Base-by-base conservation (phyloP, 345 rosid genomes). In the Triadica sebifera region DNA sequence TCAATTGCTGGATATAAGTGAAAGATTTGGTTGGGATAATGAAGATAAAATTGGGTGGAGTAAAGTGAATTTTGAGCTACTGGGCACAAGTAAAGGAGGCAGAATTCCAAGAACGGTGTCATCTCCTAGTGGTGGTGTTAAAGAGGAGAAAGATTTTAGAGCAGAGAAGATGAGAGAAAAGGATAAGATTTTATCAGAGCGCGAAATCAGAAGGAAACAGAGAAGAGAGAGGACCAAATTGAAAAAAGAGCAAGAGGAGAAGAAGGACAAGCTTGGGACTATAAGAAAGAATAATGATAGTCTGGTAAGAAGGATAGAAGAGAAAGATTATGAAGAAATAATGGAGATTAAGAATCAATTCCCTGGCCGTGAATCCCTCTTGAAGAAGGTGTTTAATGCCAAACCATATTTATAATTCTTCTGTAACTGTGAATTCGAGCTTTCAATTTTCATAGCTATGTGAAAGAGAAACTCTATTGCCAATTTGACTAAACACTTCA, bases 21-120 rank as follows among this genome's bases (percentile, higher is more conserved):
- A 87, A 75, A 86, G 91, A 68, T 94, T 91, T 61, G 93, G 97
- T 71, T 94, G 97, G 96, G 93, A 94, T 73, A 85, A 86, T 45
- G 88, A 86, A 20, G 93, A 91, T 73, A 86, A 85, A 80, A 78
- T 62, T 60, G 94, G 90, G 57, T 93, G 98, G 96, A 82, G 88
- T 8, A 79, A 73, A 68, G 73, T 93, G 70, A 80, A 90, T 22
- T 91, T 88, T 47, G 89, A 86, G 86, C 87, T 91, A 4, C 60
- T 93, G 19, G 98, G 97, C 25, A 91, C 97, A 0, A 91, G 93
- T 19, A 81, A 74, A 66, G 89, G 97, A 12, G 97, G 90, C 5
- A 81, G 91, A 69, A 89, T 93, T 58, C 98, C 97, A 15, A 90
- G 98, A 74, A 57, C 67, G 38, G 67, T 7, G 41, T 51, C 74